Evolutionary conservation across 108 stramenopile species (phyloP).

Genomic region (Conticribra weissflogii): DNA sequence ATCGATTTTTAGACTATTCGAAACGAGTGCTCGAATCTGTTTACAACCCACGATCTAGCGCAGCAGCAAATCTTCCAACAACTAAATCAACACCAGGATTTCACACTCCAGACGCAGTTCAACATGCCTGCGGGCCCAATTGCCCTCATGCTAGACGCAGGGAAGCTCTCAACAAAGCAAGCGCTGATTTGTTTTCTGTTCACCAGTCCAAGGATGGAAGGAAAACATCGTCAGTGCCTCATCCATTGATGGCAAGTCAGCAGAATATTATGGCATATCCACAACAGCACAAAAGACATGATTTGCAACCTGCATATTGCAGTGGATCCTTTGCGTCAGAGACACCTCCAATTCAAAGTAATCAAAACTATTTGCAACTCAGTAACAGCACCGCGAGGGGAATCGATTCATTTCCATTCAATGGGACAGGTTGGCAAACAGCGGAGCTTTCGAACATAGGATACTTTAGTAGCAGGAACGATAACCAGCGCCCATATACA

Average conservation of each 20-base stretch:
- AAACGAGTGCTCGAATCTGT: slow-evolving; percentile 32
- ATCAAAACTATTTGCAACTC: no score
- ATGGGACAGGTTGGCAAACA: background rate
- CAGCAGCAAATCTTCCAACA: background rate
- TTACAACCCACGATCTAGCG: slow-evolving; percentile 10
- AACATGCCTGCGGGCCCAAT: slow-evolving; percentile 33
- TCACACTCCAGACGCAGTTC: background rate
- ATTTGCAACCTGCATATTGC: no score
- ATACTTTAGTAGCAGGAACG: no score
- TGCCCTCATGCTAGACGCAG: slow-evolving; percentile 37
- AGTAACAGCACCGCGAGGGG: no score
- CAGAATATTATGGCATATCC: no score
- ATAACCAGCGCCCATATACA: no score
- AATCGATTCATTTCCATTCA: background rate
- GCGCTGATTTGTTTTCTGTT: slow-evolving; percentile 13
- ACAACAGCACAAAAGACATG: no score
- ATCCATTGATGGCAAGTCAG: background rate
- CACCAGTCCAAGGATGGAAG: slow-evolving; percentile 16
- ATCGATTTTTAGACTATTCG: slow-evolving; percentile 33
- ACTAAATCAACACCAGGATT: background rate
- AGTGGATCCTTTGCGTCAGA: no score
- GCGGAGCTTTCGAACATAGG: background rate
- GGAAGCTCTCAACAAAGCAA: slow-evolving; percentile 29
- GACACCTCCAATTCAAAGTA: no score
- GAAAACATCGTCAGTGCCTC: slow-evolving; percentile 1